Conservation (phyloP, 148 eudicot species). For the Rhododendron mucronatum region DNA sequence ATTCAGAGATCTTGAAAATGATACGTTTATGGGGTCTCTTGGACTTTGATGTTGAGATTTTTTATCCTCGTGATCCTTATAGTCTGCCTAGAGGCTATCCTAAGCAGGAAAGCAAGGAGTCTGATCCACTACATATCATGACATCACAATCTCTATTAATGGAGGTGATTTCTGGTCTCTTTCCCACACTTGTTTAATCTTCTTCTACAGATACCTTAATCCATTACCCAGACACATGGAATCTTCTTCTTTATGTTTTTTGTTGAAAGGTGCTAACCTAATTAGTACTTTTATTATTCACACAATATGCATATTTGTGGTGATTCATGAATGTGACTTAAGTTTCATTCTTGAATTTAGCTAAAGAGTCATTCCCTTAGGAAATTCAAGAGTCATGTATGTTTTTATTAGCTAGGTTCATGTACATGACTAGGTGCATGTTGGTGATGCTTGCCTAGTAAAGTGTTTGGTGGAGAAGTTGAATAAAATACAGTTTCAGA, state of each 20-base stretch:
- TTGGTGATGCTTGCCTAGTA: neutral
- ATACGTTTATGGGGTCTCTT: conserved; percentile 62
- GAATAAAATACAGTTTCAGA: neutral
- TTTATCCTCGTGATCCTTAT: conserved; percentile 55
- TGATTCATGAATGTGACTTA: neutral
- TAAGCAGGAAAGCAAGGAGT: conserved; percentile 59
- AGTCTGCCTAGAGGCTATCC: conserved; percentile 75
- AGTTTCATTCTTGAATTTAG: neutral
- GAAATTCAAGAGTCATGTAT: no score
- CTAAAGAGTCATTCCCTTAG: neutral
- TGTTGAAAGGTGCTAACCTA: neutral
- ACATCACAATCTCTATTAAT: conserved; percentile 63
- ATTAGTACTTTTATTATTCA: neutral
- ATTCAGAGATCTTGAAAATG: conserved; percentile 76
- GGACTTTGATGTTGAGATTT: conserved; percentile 78
- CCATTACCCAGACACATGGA: neutral
- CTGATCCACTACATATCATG: conserved; percentile 72
- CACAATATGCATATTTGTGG: neutral
- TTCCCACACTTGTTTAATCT: neutral
- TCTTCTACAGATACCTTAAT: neutral
- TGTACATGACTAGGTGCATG: neutral
- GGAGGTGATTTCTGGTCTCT: conserved; percentile 44
- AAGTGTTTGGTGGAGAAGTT: neutral
- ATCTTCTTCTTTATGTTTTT: neutral
- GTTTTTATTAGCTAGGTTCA: no score